phyloP scores from a whole-genome alignment of 192 early-diverging fungal species.

The Entrophospora sp. region DNA sequence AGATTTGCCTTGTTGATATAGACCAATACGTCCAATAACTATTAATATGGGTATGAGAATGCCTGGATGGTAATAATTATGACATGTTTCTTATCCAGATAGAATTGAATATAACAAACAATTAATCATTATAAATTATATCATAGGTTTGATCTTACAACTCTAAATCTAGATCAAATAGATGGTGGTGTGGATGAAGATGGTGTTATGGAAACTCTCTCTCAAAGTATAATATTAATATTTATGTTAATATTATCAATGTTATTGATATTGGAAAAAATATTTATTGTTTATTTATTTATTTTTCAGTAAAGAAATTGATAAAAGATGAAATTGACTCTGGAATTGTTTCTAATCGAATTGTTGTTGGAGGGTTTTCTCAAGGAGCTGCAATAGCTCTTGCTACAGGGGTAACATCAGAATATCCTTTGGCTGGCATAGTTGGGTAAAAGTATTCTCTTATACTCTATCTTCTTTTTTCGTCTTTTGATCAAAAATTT shows the following conservation, averaged over 20 bases:
- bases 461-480: background rate
- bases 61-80: slow-evolving; percentile 84
- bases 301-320: background rate
- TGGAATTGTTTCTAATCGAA: slow-evolving; percentile 71
- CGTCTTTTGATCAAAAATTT: slow-evolving; percentile 34
- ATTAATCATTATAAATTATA: background rate
- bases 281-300: background rate
- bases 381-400: slow-evolving; percentile 80
- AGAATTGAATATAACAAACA: slow-evolving; percentile 24
- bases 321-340: slow-evolving; percentile 67
- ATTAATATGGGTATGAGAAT: slow-evolving; percentile 73
- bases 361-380: slow-evolving; percentile 91
- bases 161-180: slow-evolving; percentile 46
- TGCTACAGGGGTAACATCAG: slow-evolving; percentile 60
- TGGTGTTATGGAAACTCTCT: background rate
- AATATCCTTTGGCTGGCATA: slow-evolving; percentile 40
- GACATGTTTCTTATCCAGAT: slow-evolving; percentile 37
- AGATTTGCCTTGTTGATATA: slow-evolving; percentile 15
- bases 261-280: background rate
- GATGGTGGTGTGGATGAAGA: slow-evolving; percentile 24
- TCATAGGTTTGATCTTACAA: slow-evolving; percentile 16
- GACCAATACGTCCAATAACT: slow-evolving; percentile 53
- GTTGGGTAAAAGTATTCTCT: slow-evolving; percentile 1
- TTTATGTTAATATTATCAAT: background rate
- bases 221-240: background rate